A percentile compares a stretch with the other conserved stretches of the same genome.
Conservation (phyloP, 169 alveolate species). For the Ichthyophthirius multifiliis region DNA sequence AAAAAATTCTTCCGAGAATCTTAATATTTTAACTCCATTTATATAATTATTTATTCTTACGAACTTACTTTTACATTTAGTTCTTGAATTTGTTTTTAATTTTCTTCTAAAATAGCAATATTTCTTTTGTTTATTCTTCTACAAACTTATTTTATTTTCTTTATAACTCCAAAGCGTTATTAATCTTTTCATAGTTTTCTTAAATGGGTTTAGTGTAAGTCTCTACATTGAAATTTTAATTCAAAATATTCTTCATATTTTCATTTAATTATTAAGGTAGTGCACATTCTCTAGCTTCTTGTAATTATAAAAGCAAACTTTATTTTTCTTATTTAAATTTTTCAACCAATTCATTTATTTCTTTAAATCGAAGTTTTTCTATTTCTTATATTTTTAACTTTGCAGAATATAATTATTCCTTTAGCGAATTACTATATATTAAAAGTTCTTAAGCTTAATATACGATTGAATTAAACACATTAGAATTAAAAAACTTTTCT, state of each 20-base stretch:
- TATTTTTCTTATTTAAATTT: neutral
- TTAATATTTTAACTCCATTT: neutral
- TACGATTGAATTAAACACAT: neutral
- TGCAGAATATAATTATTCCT: neutral
- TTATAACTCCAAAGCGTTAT: neutral
- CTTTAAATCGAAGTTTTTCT: neutral
- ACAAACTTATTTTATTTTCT: neutral
- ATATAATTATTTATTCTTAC: neutral
- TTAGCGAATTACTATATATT: neutral
- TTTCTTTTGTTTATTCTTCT: neutral
- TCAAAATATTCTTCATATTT: neutral
- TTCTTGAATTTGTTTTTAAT: neutral
- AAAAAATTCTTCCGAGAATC: neutral
- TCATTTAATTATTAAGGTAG: neutral
- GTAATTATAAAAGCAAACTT: neutral
- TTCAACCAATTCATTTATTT: neutral
- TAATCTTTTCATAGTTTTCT: neutral
- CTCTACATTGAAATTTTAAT: neutral
- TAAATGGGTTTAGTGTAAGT: neutral
- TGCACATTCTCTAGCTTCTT: neutral
- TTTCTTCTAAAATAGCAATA: neutral
- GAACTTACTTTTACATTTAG: neutral
- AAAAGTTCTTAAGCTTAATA: neutral
- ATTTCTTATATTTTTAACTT: neutral
- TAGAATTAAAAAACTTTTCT: neutral